Conservation (phyloP, 208 protist genomes). For the Trypanosoma scelopori region DNA sequence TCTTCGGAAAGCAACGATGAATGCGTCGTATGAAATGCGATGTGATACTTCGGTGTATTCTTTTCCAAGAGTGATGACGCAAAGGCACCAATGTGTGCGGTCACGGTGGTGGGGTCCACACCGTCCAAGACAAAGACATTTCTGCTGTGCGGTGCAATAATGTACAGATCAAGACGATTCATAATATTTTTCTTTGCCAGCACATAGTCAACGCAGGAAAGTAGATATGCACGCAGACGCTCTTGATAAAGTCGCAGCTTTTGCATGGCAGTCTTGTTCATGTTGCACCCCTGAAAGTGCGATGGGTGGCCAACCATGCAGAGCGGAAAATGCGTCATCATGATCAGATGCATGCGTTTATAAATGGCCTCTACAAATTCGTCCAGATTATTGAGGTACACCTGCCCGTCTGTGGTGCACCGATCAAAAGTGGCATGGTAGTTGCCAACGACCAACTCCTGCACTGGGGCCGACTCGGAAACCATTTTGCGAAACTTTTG, state of each 20-base stretch:
- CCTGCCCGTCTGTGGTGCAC: conserved; percentile 42
- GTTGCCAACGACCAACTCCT: conserved; percentile 53
- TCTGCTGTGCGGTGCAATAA: conserved; percentile 73
- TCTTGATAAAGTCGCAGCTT: conserved; percentile 13
- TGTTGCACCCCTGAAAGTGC: conserved; percentile 16
- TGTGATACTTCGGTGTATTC: conserved; percentile 34
- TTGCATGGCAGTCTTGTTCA: conserved; percentile 5
- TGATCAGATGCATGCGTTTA: conserved; percentile 43
- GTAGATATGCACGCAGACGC: conserved; percentile 7
- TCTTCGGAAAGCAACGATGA: conserved; percentile 48
- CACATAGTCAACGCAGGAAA: conserved; percentile 11
- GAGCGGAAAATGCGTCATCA: conserved; percentile 34
- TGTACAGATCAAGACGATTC: conserved; percentile 69
- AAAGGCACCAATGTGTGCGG: conserved; percentile 43
- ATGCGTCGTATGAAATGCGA: conserved; percentile 57
- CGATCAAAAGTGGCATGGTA: conserved; percentile 66
- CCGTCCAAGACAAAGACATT: conserved; percentile 65
- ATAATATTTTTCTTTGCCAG: conserved; percentile 55
- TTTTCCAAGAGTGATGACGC: conserved; percentile 32
- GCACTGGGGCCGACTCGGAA: conserved; percentile 30
- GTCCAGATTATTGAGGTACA: conserved; percentile 58
- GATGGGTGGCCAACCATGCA: conserved; percentile 19
- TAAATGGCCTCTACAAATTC: conserved; percentile 64
- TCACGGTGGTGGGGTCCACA: conserved; percentile 33
- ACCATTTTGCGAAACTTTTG: conserved; percentile 44